A percentile compares a stretch with the other conserved stretches of the same genome.
Conservation (phyloP, 1,139 yeast species). For the Eremothecium gossypii region DNA sequence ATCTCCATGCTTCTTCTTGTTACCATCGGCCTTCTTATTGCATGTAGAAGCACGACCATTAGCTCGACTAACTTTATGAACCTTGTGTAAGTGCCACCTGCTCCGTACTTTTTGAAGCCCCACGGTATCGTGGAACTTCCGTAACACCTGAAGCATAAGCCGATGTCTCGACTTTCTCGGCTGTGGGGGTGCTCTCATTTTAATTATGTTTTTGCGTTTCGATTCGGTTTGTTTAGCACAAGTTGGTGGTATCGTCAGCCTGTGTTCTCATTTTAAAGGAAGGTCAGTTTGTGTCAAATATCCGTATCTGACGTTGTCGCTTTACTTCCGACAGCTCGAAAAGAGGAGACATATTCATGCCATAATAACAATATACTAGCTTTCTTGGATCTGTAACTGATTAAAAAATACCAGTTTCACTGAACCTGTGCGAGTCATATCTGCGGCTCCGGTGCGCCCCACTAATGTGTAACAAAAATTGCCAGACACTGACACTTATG, state of each 20-base stretch:
- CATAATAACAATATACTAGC: too few relatives aligned
- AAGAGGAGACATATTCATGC: too few relatives aligned
- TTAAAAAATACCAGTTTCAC: too few relatives aligned
- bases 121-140: conserved; percentile 12
- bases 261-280: not conserved
- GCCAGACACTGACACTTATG: too few relatives aligned
- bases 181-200: conserved; percentile 29
- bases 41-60: not conserved
- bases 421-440: too few relatives aligned
- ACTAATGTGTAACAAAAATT: too few relatives aligned
- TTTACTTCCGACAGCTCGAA: not conserved
- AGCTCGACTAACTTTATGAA: conserved; percentile 13
- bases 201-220: not conserved
- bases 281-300: conserved; percentile 1
- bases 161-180: conserved; percentile 22
- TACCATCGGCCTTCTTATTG: conserved; percentile 3
- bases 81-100: conserved; percentile 21
- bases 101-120: conserved; percentile 15
- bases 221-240: not conserved
- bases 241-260: not conserved
- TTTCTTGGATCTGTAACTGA: too few relatives aligned
- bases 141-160: conserved; percentile 9
- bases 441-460: too few relatives aligned
- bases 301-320: not conserved
- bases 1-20: not conserved